phyloP scores from a whole-genome alignment of 2,329 filamentous ascomycete genomes.

The Uncinocarpus reesii region DNA sequence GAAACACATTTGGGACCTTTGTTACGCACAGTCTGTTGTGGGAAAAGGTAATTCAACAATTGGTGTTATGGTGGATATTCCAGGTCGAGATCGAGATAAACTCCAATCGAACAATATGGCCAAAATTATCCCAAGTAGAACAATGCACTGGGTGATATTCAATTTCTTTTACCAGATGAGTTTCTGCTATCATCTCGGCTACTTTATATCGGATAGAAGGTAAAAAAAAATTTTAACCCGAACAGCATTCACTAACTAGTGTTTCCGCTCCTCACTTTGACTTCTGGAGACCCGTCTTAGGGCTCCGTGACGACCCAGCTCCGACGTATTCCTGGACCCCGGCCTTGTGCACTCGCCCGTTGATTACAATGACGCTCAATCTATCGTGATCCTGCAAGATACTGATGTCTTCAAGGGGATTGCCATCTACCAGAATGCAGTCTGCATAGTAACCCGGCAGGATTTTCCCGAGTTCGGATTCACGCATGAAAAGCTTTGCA shows the following conservation, averaged over 20 bases:
- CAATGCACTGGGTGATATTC: too few species aligned
- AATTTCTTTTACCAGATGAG: too few species aligned
- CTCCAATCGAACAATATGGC: too few species aligned
- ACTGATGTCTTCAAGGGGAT: constrained; percentile 36
- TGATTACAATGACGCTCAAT: constrained; percentile 41
- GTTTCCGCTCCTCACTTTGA: constrained; percentile 14
- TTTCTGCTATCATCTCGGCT: too few species aligned
- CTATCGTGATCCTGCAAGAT: constrained; percentile 37
- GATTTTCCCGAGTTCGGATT: constrained; percentile 33
- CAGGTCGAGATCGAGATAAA: too few species aligned
- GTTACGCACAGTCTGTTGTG: not conserved
- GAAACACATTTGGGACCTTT: not conserved
- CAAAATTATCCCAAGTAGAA: too few species aligned
- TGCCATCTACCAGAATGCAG: constrained; percentile 39
- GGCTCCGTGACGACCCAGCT: constrained; percentile 4
- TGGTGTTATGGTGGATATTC: not conserved
- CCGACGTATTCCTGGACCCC: constrained; percentile 16
- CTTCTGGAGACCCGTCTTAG: constrained; percentile 10
- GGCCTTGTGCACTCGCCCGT: constrained; percentile 39
- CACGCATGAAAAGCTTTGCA: constrained; percentile 35
- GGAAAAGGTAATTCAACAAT: not conserved
- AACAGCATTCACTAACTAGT: not conserved
- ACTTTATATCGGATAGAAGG: not conserved
- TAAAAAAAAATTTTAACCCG: not conserved
- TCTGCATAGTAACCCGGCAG: constrained; percentile 37